Base-by-base conservation (phyloP, 331 rosid genomes). In the Phaseolus coccineus region DNA sequence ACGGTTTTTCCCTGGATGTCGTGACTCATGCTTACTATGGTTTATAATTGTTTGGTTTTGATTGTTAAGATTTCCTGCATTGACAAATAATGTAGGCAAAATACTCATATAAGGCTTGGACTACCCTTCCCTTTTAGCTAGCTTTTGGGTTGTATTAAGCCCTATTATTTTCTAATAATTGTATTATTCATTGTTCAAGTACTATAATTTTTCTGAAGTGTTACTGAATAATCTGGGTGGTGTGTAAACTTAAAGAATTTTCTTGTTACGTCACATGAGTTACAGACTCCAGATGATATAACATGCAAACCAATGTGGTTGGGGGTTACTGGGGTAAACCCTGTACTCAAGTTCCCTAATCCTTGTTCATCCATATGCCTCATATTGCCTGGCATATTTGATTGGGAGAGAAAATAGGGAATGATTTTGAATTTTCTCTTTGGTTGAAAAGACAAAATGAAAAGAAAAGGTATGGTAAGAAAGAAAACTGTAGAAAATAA, bases 401-500 rank as follows among this genome's bases (percentile, higher is more conserved):
- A 39, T 65, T 27, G 68, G 12, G 55, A 31, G 58, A 58, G 57
- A 61, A 80, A 40, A 30, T 55, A 22, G 46, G 61, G 46, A 64
- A 81, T 11, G 50, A 55, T 66, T 74, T 35, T 0, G 13, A 55
- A 16, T 52, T 59, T 72, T 63, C 40, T 81, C 48, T 50, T 53
- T 42, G 28, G 81, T 76, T 69, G 73, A 53, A 39, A 42, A 12
- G 52, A 72, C 24, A 72, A 70, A 69, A 16, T 33, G 33, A 57
- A 52, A 44, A 64, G 47, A 65, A 73, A 73, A 63, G 19, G 39
- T 19, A 46, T 0, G 12, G 35, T 28, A 12, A 50, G 65, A 50
- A 74, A 63, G 77, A 81, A 28, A 66, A 74, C 31, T 19, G 24
- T 27, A 6, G 71, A 74, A 67, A 48, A 47, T 33, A 58, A 57